phyloP scores from a whole-genome alignment of 1,284 basidiomycete genomes.

The Cryptococcus floricola region DNA sequence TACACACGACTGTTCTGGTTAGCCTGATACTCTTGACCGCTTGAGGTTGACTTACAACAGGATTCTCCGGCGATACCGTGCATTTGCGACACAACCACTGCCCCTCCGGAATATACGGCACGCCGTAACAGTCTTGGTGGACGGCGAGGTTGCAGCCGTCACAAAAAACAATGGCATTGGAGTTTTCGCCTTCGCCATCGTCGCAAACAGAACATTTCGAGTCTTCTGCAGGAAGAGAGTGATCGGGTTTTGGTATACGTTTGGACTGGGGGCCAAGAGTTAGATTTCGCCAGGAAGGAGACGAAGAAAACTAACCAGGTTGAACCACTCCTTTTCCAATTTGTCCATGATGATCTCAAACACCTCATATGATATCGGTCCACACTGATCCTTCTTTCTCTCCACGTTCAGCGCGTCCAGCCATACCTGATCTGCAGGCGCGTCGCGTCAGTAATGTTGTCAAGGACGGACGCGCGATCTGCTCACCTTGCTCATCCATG shows the following conservation, averaged over 20 bases:
- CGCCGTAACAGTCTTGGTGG: constrained; percentile 99
- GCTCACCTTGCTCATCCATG: constrained; percentile 95
- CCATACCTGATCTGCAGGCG: constrained; percentile 81
- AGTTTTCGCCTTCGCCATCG: constrained; percentile 97
- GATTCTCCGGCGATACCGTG: constrained; percentile 93
- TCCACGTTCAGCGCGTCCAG: constrained; percentile 80
- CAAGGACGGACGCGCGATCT: neutral
- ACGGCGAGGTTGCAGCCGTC: constrained; percentile 99
- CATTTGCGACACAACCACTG: constrained; percentile 99
- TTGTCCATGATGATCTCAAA: constrained; percentile 98
- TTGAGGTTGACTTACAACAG: constrained; percentile 63
- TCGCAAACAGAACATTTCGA: constrained; percentile 96
- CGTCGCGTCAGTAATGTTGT: constrained; percentile 3
- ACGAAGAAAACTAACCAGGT: constrained; percentile 60
- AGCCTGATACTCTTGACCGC: neutral
- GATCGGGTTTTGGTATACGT: constrained; percentile 79
- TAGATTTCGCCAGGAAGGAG: neutral
- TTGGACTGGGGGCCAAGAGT: constrained; percentile 63
- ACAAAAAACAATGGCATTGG: constrained; percentile 98
- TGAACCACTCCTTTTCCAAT: constrained; percentile 98
- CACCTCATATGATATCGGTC: constrained; percentile 72
- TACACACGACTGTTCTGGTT: constrained; percentile 66
- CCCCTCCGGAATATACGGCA: constrained; percentile 98
- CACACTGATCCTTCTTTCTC: constrained; percentile 71
- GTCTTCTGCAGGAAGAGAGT: constrained; percentile 77